Conservation (phyloP, 257 asterid species). For the Solanum gracilifrons region DNA sequence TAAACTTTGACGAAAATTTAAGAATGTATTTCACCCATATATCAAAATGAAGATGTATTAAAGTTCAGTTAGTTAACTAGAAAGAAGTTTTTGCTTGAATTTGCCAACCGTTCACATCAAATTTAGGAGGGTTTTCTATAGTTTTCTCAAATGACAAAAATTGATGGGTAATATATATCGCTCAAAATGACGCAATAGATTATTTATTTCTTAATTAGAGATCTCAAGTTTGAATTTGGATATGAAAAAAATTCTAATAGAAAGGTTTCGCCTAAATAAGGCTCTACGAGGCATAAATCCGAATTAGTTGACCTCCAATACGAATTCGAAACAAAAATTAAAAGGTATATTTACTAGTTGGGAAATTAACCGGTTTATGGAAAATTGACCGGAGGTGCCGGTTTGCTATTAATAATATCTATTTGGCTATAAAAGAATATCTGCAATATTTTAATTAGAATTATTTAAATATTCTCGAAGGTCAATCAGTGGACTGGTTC, state of each 20-base stretch:
- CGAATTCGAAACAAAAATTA: too few relatives aligned
- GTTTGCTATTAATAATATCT: neutral
- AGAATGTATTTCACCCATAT: too few relatives aligned
- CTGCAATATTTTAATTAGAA: neutral
- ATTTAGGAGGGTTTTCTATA: too few relatives aligned
- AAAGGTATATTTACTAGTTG: neutral
- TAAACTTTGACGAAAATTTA: too few relatives aligned
- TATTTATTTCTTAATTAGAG: too few relatives aligned
- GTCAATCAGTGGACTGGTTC: conserved; percentile 53
- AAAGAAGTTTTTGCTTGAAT: too few relatives aligned
- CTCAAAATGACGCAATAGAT: neutral
- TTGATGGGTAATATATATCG: too few relatives aligned
- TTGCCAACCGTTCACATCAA: too few relatives aligned
- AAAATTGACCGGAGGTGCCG: neutral
- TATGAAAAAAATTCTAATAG: too few relatives aligned
- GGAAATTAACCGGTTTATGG: neutral
- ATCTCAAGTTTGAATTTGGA: neutral
- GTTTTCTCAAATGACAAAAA: too few relatives aligned
- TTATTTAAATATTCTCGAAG: conserved; percentile 11
- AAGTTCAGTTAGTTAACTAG: too few relatives aligned
- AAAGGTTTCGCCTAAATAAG: neutral
- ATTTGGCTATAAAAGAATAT: neutral
- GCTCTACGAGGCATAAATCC: fast-evolving
- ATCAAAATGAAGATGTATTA: too few relatives aligned
- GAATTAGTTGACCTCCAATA: neutral